Base-by-base conservation (phyloP, 257 asterid genomes). In the Przewalskia tangutica region DNA sequence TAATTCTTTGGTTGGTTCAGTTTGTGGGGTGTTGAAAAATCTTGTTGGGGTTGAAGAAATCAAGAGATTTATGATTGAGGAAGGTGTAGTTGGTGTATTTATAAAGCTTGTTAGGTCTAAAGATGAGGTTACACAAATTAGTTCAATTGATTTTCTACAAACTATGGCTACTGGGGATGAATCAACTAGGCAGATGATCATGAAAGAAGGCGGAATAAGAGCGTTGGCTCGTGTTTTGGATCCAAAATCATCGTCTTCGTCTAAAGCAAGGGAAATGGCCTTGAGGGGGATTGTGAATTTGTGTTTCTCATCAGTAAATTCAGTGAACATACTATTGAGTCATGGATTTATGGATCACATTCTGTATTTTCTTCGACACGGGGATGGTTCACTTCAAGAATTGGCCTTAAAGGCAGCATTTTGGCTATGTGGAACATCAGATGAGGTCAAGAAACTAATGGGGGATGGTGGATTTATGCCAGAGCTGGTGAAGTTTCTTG, bases 401-500 rank as follows among this genome's bases (percentile, higher is more conserved):
- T 66, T 91, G 80, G 97, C 95, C 8, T 73, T 96, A 20, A 94
- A 94, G 88, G 95, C 98, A 1, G 84, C 97, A 6, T 93, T 90
- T 88, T 92, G 98, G 97, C 88, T 96, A 0, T 90, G 94, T 77
- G 98, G 95, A 58, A 84, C 91, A 9, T 96, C 97, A 0, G 94
- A 89, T 63, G 94, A 90, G 53, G 94, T 98, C 20, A 96, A 93
- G 90, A 94, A 89, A 71, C 86, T 89, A 44, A 96, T 94, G 97
- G 98, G 99, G n/a, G 94, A 96, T 18, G 90, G 90, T 17, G 99
- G 99, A 54, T 87, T 96, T 80, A 92, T 94, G 92, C 91, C 94
- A 0, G 95, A 90, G 82, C 85, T 96, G 0, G 92, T 93, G 23
- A 88, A 81, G 46, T 92, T 93, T 83, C 97, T 96, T 8, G 93